These are phyloP conservation scores for Tothia fuscella DNA, from an alignment of 2,329 filamentous ascomycete species.

Conservation along the genomic window DNA sequence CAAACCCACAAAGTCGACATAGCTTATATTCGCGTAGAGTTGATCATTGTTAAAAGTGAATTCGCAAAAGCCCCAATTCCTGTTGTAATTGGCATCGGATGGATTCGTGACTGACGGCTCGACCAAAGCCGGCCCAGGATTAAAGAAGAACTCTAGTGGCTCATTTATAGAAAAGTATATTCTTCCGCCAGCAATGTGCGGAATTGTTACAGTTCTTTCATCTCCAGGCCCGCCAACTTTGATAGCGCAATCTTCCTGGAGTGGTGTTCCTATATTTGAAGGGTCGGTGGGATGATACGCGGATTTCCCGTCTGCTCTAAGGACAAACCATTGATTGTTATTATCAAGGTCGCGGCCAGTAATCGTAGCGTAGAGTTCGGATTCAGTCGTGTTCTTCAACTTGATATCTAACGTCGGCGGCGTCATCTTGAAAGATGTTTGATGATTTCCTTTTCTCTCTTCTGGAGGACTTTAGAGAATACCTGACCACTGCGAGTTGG, in stretches of 20 bases:
- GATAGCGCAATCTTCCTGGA: slow-evolving; percentile 51
- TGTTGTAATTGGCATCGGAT: slow-evolving; percentile 33
- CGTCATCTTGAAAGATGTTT: too few species aligned
- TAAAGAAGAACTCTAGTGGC: slow-evolving; percentile 55
- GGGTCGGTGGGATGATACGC: slow-evolving; percentile 54
- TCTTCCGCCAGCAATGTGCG: slow-evolving; percentile 56
- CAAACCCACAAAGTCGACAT: slow-evolving; percentile 58
- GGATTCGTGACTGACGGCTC: slow-evolving; percentile 62
- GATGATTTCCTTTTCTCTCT: too few species aligned
- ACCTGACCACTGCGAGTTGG: too few species aligned
- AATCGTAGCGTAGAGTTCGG: slow-evolving; percentile 55
- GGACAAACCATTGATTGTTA: slow-evolving; percentile 47
- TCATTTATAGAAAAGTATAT: slow-evolving; percentile 57
- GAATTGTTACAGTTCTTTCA: slow-evolving; percentile 50
- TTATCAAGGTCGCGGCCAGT: slow-evolving; percentile 53
- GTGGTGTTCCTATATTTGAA: slow-evolving; percentile 34
- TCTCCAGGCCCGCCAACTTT: slow-evolving; percentile 49
- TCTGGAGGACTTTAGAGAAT: too few species aligned
- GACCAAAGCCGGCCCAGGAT: slow-evolving; percentile 59
- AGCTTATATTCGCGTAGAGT: slow-evolving; percentile 43
- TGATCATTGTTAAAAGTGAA: slow-evolving; percentile 37
- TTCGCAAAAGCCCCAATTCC: slow-evolving; percentile 35
- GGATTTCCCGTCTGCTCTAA: slow-evolving; percentile 53
- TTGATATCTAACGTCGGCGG: slow-evolving; percentile 2
- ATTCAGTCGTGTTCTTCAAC: slow-evolving; percentile 51